Evolutionary conservation across 257 asterid species (phyloP), one percentile per base, ranked within the genome.

Genomic region (Solanum gandarillasii): DNA sequence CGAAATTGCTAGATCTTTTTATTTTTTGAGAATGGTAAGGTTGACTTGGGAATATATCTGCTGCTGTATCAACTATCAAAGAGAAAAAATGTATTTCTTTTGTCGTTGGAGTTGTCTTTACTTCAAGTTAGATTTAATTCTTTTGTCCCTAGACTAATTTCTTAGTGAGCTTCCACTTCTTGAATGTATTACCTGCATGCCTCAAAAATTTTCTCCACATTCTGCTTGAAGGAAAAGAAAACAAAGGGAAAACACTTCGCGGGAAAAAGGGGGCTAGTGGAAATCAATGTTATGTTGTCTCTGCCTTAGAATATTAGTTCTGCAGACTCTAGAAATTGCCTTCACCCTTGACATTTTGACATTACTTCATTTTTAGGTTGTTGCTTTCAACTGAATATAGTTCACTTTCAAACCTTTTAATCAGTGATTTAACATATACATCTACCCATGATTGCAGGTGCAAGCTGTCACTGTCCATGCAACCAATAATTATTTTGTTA

Each of bases 381-480:
- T 43, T 4, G 29, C 68, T 48, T 82, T 82, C 86, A 82, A 81
- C 70, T 82, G 43, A 32, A 31, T 31, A 9, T 82, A 82, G 43
- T 48, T 55, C 31, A 18, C 6, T 82, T 31, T 31, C 70, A 29
- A 20, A 31, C 70, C 46, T 5, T 82, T 52, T 31, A 31, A 48
- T 82, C 39, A 29, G 29, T 76, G 23, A 76, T 76, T 25, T 12
- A 39, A 48, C 29, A 82, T 48, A 25, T 38, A 9, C 11, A 81
- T 81, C 85, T 81, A 9, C 86, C 65, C 58, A 87, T 75, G 79
- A 38, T 84, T 38, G 79, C 94, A 97, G 99, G 99, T 97, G 90
- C 98, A 95, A 93, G 98, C 99, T 70, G 99, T 97, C 79, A 97
- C 99, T 18, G 84, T 97, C 89, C 99, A 97, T 88, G 98, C 99